Percentiles rank a stretch among this genome's conserved stretches.
Evolutionary conservation across 1,284 basidiomycete species (phyloP).

Genomic region (Puccinia polysora): DNA sequence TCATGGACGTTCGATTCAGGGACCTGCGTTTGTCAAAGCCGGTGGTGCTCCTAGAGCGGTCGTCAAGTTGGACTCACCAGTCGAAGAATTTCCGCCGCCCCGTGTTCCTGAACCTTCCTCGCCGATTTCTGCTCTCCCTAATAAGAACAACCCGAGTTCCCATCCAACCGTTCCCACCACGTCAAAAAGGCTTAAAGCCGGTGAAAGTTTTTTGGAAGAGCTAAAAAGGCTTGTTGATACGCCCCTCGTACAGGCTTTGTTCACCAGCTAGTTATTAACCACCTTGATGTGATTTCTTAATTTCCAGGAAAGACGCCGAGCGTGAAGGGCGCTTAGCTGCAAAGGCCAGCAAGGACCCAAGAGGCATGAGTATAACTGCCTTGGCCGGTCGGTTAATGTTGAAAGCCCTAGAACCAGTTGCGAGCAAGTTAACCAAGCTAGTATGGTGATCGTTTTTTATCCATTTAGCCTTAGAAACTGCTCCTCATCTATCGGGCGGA

Average conservation of each 20-base stretch:
- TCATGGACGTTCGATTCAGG: slow-evolving; percentile 50
- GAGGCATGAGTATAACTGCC: slow-evolving; percentile 40
- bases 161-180: slow-evolving; percentile 17
- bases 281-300: neutral
- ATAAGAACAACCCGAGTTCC: neutral
- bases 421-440: slow-evolving; percentile 4
- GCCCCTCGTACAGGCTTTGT: neutral
- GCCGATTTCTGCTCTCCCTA: neutral
- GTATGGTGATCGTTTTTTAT: neutral
- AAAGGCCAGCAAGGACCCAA: slow-evolving; percentile 34
- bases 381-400: slow-evolving; percentile 32
- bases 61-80: slow-evolving; percentile 12
- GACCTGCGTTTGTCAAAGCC: slow-evolving; percentile 69
- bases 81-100: slow-evolving; percentile 13
- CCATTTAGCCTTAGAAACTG: slow-evolving; percentile 35
- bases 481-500: slow-evolving; percentile 44
- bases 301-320: slow-evolving; percentile 36
- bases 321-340: slow-evolving; percentile 33
- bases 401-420: neutral
- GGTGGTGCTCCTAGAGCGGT: slow-evolving; percentile 52
- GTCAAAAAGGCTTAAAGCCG: slow-evolving; percentile 12
- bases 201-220: slow-evolving; percentile 42
- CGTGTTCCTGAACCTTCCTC: neutral
- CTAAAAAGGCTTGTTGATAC: slow-evolving; percentile 26
- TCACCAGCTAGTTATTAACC: neutral